Conservation (phyloP, 768 basidiomycete genomes). For the Coprinopsis marcescibilis region DNA sequence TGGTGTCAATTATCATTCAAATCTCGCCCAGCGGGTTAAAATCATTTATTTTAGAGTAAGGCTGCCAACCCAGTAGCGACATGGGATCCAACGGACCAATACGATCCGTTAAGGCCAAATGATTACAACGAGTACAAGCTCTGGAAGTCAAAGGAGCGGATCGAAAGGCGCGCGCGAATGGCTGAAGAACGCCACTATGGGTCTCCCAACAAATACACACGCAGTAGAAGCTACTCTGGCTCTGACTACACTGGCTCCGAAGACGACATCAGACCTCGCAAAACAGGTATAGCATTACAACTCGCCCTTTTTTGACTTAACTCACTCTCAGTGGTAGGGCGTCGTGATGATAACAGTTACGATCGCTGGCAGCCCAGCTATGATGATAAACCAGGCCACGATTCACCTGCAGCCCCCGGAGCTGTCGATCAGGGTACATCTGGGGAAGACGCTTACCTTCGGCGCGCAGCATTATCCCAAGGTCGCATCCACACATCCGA, state of each 20-base stretch:
- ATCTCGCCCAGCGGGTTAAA: not conserved
- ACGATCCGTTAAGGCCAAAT: slow-evolving; percentile 80
- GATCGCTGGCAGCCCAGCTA: slow-evolving; percentile 42
- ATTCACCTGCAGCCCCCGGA: slow-evolving; percentile 26
- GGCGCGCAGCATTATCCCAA: slow-evolving; percentile 66
- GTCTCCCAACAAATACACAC: slow-evolving; percentile 52
- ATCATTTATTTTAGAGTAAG: slow-evolving; percentile 44
- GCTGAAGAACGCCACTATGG: slow-evolving; percentile 53
- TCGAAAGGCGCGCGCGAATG: slow-evolving; percentile 64
- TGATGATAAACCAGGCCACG: slow-evolving; percentile 20
- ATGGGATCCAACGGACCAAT: slow-evolving; percentile 78
- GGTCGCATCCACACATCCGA: slow-evolving; percentile 11
- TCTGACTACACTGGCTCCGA: slow-evolving; percentile 62
- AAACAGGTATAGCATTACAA: slow-evolving; percentile 46
- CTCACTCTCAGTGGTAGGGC: slow-evolving; percentile 25
- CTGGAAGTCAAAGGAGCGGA: slow-evolving; percentile 72
- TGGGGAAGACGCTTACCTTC: slow-evolving; percentile 78
- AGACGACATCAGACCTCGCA: slow-evolving; percentile 58
- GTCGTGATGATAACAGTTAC: slow-evolving; percentile 39
- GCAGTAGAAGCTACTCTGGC: slow-evolving; percentile 59
- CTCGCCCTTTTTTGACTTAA: slow-evolving; percentile 2
- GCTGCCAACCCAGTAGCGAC: slow-evolving; percentile 42
- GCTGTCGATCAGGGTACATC: slow-evolving; percentile 43
- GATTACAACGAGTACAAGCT: slow-evolving; percentile 86
- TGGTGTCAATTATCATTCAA: slow-evolving; percentile 44